Evolutionary conservation across 164 flowering plant genomes (phyloP).

Genomic region (Vitis rupestris): DNA sequence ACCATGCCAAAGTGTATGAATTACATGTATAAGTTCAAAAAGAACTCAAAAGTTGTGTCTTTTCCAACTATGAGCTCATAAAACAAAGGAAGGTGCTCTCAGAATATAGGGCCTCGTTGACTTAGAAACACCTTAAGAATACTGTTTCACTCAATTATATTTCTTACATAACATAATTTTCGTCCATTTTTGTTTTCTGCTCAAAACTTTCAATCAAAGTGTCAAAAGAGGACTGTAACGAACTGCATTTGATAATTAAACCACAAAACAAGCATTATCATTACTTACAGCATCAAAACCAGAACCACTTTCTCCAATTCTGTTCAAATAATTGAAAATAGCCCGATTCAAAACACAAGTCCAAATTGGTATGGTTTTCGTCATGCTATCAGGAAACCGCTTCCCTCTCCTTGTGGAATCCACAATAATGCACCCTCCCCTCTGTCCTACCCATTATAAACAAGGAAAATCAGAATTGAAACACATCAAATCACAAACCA

Average conservation of each 20-base stretch:
- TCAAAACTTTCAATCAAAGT: background rate
- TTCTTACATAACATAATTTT: background rate
- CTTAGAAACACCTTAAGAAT: no score
- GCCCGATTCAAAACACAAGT: constrained; percentile 83
- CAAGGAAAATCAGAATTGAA: constrained; percentile 12
- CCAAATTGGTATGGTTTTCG: constrained; percentile 97
- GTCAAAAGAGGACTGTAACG: background rate
- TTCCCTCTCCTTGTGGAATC: constrained; percentile 96
- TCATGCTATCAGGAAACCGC: constrained; percentile 97
- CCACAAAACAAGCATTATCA: background rate
- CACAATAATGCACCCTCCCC: constrained; percentile 86
- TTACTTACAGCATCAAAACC: constrained; percentile 15
- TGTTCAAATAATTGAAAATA: constrained; percentile 34
- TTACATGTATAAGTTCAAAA: no score
- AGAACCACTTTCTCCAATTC: constrained; percentile 2
- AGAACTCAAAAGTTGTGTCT: no score
- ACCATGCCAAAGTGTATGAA: no score
- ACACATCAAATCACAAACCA: constrained; percentile 3
- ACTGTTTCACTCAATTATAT: no score
- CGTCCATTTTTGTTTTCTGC: background rate
- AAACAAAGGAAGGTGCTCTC: no score
- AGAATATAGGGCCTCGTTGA: no score
- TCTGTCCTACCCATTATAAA: constrained; percentile 61
- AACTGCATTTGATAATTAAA: background rate
- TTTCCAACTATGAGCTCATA: no score